Conservation (phyloP, 306 rosid species). For the Castanea sativa region DNA sequence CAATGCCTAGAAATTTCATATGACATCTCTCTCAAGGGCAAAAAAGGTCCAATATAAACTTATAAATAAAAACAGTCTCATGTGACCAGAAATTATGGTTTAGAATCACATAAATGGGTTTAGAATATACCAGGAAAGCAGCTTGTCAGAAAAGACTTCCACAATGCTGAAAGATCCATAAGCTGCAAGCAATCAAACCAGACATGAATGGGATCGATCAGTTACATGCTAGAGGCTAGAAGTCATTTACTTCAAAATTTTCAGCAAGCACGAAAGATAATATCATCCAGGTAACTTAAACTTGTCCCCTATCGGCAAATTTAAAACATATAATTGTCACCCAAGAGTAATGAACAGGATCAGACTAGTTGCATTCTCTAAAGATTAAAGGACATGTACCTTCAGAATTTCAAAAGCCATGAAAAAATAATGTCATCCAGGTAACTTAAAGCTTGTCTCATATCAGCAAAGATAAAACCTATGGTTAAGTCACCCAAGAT, state of each 20-base stretch:
- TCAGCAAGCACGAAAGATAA: not conserved
- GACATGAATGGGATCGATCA: slow-evolving; percentile 1
- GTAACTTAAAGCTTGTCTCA: not conserved
- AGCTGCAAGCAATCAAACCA: slow-evolving; percentile 44
- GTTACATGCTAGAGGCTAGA: slow-evolving; percentile 3
- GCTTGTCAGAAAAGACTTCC: slow-evolving; percentile 76
- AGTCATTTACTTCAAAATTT: not conserved
- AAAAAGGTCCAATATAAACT: not conserved
- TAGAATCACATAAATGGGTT: slow-evolving; percentile 4
- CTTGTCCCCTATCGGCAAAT: not conserved
- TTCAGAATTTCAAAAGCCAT: not conserved
- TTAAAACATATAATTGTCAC: too few species aligned
- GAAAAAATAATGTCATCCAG: not conserved
- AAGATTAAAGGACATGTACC: not conserved
- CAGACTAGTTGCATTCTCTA: slow-evolving; percentile 7
- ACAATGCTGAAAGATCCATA: slow-evolving; percentile 89
- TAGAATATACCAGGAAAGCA: slow-evolving; percentile 75
- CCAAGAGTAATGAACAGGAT: not conserved
- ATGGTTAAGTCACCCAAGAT: not conserved
- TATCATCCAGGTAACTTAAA: not conserved
- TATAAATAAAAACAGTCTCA: not conserved
- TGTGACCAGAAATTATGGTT: not conserved
- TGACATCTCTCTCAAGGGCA: not conserved
- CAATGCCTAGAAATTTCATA: not conserved
- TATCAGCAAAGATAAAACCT: not conserved